phyloP scores from a whole-genome alignment of 306 rosid genomes.

The Abrus pulchellus region DNA sequence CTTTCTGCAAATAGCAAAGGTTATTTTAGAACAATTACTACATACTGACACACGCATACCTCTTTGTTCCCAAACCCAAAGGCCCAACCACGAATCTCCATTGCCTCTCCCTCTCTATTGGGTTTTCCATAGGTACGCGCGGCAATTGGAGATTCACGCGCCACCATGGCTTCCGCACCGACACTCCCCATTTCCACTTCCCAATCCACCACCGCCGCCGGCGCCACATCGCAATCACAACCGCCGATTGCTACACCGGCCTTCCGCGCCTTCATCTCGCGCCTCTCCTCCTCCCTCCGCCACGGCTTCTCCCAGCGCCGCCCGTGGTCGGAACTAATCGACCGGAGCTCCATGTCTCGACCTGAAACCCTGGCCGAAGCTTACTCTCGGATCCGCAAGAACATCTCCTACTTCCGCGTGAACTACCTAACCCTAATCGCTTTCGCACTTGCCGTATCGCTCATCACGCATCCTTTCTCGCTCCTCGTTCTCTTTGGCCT shows the following conservation, averaged over 20 bases:
- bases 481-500: slow-evolving; percentile 82
- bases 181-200: slow-evolving; percentile 77
- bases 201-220: slow-evolving; percentile 45
- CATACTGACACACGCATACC: background rate
- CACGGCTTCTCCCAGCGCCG: slow-evolving; percentile 87
- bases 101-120: slow-evolving; percentile 27
- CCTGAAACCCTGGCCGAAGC: slow-evolving; percentile 89
- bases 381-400: slow-evolving; percentile 92
- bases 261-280: slow-evolving; percentile 83
- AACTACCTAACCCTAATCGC: slow-evolving; percentile 75
- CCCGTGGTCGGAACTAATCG: slow-evolving; percentile 86
- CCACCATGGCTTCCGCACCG: slow-evolving; percentile 80
- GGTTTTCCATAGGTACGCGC: slow-evolving; percentile 31
- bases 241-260: slow-evolving; percentile 85
- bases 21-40: background rate
- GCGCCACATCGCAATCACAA: slow-evolving; percentile 55
- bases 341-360: slow-evolving; percentile 69
- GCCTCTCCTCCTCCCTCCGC: slow-evolving; percentile 73
- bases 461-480: slow-evolving; percentile 84
- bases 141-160: slow-evolving; percentile 58
- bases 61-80: slow-evolving; percentile 12
- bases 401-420: slow-evolving; percentile 84
- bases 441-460: slow-evolving; percentile 77
- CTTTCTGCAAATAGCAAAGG: background rate
- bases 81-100: slow-evolving; percentile 39